Evolutionary conservation across 352 stramenopile genomes (phyloP).

Genomic region (Pythium dissotocum): DNA sequence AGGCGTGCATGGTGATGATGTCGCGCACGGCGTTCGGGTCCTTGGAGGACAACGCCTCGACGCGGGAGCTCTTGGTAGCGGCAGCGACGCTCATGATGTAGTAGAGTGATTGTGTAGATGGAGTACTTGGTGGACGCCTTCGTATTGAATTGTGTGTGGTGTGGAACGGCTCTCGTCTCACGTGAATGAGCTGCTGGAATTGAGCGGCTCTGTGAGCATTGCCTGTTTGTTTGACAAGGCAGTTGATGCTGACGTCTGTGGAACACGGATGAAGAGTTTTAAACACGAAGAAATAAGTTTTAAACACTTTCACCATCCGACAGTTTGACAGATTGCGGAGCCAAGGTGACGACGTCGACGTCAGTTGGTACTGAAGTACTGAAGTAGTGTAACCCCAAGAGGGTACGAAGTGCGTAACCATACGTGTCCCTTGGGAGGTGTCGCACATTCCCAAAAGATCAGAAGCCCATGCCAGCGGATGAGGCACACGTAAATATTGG

Average conservation of each 20-base stretch:
- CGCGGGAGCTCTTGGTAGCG: constrained; percentile 14
- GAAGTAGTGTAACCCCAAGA: background rate
- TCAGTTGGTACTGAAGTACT: background rate
- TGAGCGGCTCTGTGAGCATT: background rate
- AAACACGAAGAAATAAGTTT: background rate
- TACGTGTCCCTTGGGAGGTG: background rate
- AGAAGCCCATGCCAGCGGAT: background rate
- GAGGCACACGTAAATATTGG: constrained; percentile 1
- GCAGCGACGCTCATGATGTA: constrained; percentile 8
- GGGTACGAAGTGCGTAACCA: background rate
- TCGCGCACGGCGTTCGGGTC: constrained; percentile 60
- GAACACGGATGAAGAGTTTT: constrained; percentile 10
- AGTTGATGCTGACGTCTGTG: background rate
- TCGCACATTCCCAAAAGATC: background rate
- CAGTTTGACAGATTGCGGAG: constrained; percentile 2
- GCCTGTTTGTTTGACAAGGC: background rate
- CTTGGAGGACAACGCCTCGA: constrained; percentile 21
- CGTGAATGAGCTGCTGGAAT: constrained; percentile 7
- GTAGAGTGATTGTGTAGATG: constrained; percentile 19
- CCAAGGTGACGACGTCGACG: background rate
- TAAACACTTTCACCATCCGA: constrained; percentile 5
- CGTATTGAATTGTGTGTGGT: background rate
- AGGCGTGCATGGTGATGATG: constrained; percentile 71
- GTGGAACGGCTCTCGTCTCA: constrained; percentile 1
- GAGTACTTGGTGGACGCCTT: background rate